These are phyloP conservation scores for Colletotrichum liriopes DNA, from an alignment of 2,329 filamentous ascomycete species.

Conservation along the genomic window DNA sequence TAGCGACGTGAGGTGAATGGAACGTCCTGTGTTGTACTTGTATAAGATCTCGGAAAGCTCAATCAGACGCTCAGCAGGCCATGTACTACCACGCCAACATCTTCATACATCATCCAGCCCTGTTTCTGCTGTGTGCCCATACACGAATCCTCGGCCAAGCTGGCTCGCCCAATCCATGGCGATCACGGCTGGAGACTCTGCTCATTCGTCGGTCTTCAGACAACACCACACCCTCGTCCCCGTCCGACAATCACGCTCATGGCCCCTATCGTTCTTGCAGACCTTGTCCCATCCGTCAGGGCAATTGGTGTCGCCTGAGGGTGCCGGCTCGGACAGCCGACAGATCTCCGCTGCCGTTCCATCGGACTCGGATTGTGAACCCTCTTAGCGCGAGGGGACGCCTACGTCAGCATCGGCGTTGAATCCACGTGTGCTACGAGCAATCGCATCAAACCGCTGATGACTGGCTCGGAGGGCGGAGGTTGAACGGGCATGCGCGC, in stretches of 20 bases:
- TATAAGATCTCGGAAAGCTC: not conserved
- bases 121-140: too few relatives aligned
- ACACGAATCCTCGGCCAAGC: not conserved
- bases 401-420: not conserved
- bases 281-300: conserved; percentile 6
- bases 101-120: not conserved
- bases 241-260: not conserved
- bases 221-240: conserved; percentile 1
- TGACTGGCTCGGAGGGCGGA: not conserved
- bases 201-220: not conserved
- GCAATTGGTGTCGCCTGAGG: conserved; percentile 1
- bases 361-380: not conserved
- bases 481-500: not conserved
- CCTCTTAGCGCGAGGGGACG: not conserved
- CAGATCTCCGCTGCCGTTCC: not conserved
- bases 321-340: not conserved
- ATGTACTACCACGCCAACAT: not conserved
- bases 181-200: not conserved
- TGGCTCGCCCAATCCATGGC: not conserved
- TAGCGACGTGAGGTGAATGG: not conserved
- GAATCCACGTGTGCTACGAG: not conserved
- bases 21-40: not conserved
- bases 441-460: too few relatives aligned
- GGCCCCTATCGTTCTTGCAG: not conserved
- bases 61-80: not conserved